Conservation (phyloP, 768 basidiomycete genomes). For the Termitomyces sp. region DNA sequence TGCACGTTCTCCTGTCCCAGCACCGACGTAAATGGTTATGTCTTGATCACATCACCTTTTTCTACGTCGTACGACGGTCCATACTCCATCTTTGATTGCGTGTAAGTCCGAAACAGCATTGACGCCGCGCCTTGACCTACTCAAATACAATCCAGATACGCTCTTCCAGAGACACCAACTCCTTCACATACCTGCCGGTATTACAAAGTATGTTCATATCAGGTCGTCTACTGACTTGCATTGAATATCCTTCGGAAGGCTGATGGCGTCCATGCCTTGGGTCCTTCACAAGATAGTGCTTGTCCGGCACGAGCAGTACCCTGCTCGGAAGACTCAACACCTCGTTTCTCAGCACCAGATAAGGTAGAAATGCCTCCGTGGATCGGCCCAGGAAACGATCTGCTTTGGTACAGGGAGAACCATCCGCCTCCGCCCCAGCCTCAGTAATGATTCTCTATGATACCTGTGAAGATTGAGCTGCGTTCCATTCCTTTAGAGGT, state of each 20-base stretch:
- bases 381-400: conserved; percentile 13
- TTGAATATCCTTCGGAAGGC: conserved; percentile 5
- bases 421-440: not conserved
- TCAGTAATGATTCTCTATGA: not conserved
- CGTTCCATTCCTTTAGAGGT: not conserved
- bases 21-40: conserved; percentile 12
- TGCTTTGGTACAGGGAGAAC: conserved; percentile 17
- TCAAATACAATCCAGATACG: conserved; percentile 11
- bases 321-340: conserved; percentile 6
- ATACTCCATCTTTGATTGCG: conserved; percentile 25
- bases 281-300: not conserved
- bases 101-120: conserved; percentile 11
- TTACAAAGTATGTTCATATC: conserved; percentile 16
- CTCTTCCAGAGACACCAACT: conserved; percentile 9
- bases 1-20: conserved; percentile 20
- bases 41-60: conserved; percentile 13
- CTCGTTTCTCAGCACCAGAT: conserved; percentile 16
- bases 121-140: not conserved
- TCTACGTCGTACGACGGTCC: conserved; percentile 18
- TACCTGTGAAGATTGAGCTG: not conserved
- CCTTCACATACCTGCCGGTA: conserved; percentile 18
- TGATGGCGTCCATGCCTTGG: conserved; percentile 13
- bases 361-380: conserved; percentile 18
- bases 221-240: not conserved
- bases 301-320: conserved; percentile 15